Conservation (phyloP, 805 yeast species). For the Ogataea corticis region DNA sequence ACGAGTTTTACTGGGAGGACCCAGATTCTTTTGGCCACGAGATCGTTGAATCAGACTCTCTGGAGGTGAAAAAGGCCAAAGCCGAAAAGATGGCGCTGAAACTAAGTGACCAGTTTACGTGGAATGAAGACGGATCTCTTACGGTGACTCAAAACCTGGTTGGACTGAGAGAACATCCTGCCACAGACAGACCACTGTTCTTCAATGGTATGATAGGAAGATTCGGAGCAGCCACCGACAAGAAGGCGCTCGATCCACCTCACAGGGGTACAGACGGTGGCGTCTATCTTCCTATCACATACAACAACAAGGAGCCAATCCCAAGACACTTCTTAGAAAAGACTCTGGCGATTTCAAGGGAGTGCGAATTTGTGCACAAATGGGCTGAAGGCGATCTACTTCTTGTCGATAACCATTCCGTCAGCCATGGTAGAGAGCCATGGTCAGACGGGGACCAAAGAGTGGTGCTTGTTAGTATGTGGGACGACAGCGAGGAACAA, state of each 20-base stretch:
- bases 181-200: conserved; percentile 21
- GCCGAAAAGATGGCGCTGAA: conserved; percentile 26
- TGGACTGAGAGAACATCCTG: conserved; percentile 10
- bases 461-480: conserved; percentile 35
- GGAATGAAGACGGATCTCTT: conserved; percentile 29
- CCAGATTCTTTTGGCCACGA: conserved; percentile 6
- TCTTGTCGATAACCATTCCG: conserved; percentile 35
- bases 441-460: conserved; percentile 34
- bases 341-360: conserved; percentile 18
- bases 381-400: conserved; percentile 37
- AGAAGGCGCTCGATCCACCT: conserved; percentile 8
- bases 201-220: conserved; percentile 30
- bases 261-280: conserved; percentile 9
- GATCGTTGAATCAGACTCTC: conserved; percentile 14
- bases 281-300: conserved; percentile 6
- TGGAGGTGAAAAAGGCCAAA: conserved; percentile 31
- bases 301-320: conserved; percentile 23
- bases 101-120: conserved; percentile 29
- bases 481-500: conserved; percentile 26
- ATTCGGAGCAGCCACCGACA: conserved; percentile 6
- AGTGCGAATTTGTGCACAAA: conserved; percentile 22
- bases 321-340: conserved; percentile 19
- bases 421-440: conserved; percentile 33
- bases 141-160: conserved; percentile 26
- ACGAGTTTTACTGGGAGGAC: conserved; percentile 11